Base-by-base conservation (phyloP, 1,284 basidiomycete species). In the Trichosporon sp. region DNA sequence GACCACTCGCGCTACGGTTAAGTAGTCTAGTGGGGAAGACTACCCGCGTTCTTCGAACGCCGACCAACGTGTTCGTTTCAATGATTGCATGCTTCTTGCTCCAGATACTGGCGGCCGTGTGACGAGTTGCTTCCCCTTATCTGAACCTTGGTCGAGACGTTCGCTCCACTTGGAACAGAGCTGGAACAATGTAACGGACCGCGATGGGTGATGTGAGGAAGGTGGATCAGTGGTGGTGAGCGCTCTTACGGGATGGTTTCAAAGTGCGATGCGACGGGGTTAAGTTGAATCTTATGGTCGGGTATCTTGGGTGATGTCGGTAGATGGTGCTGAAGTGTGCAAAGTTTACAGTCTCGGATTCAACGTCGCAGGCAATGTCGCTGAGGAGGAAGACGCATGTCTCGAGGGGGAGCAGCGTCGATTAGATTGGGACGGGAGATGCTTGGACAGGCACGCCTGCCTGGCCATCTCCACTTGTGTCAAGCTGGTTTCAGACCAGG, bases 401-500 rank as follows among this genome's bases (percentile, higher is more conserved):
- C 51, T 19, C 51, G 51, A 54, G 51, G 51, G 48, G 51, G 4
- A 54, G 51, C n/a, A 11, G 4, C 19, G 10, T 19, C 51, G 51
- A 54, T 54, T 26, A 54, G 51, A 54, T 54, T 54, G 51, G 51
- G 51, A 54, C 51, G 51, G 51, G 51, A 54, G 51, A 7, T 54
- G 46, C n/a, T 26, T 6, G 6, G 19, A 21, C 19, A 10, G 51
- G 51, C 51, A 54, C 51, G 51, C 7, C 51, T 10, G 51, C 51
- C 51, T 54, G 51, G 51, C 51, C 51, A 54, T 54, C 51, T 54
- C 7, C 26, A 26, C 51, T 26, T 26, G 51, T 54, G 51, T 54
- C 51, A 54, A 10, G 51, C 51, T 10, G 10, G 51, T 54, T 54
- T 54, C 51, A 54, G 51, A 54, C 19, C 8, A 2, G 19, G 19